phyloP scores from a whole-genome alignment of 805 yeast species.

The Ogataea ganodermae region DNA sequence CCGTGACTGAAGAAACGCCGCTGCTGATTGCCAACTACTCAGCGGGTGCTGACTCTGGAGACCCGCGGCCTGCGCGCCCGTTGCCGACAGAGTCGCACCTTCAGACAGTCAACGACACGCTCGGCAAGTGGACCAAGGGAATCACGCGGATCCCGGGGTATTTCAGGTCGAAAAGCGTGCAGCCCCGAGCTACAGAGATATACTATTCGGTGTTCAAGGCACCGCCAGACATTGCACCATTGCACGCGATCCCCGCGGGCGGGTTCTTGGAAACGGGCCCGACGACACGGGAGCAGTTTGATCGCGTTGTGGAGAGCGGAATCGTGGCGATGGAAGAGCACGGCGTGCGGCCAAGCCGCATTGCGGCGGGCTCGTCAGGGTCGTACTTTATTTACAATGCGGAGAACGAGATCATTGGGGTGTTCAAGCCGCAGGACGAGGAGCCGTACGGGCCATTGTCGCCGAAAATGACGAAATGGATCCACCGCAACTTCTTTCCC shows the following conservation, averaged over 20 bases:
- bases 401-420: slow-evolving; percentile 46
- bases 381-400: slow-evolving; percentile 57
- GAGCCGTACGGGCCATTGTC: slow-evolving; percentile 79
- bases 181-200: slow-evolving; percentile 40
- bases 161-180: slow-evolving; percentile 18
- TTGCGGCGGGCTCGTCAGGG: slow-evolving; percentile 69
- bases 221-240: slow-evolving; percentile 32
- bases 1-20: neutral
- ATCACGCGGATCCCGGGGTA: slow-evolving; percentile 16
- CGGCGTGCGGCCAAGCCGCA: slow-evolving; percentile 51
- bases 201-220: slow-evolving; percentile 58
- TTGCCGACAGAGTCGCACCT: neutral
- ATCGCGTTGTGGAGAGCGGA: slow-evolving; percentile 43
- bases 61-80: too few species aligned
- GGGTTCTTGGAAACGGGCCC: slow-evolving; percentile 32
- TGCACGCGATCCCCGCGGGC: slow-evolving; percentile 30
- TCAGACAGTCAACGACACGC: slow-evolving; percentile 10
- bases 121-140: slow-evolving; percentile 23
- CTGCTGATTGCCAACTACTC: neutral
- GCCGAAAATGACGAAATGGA: slow-evolving; percentile 81
- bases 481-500: slow-evolving; percentile 72
- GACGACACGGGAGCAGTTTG: slow-evolving; percentile 35
- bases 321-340: slow-evolving; percentile 45
- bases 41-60: neutral
- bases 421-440: slow-evolving; percentile 78